A percentile compares a stretch with the other conserved stretches of the same genome.
These are phyloP conservation scores for Passiflora organensis DNA, from an alignment of 345 rosid genomes.

Conservation along the genomic window DNA sequence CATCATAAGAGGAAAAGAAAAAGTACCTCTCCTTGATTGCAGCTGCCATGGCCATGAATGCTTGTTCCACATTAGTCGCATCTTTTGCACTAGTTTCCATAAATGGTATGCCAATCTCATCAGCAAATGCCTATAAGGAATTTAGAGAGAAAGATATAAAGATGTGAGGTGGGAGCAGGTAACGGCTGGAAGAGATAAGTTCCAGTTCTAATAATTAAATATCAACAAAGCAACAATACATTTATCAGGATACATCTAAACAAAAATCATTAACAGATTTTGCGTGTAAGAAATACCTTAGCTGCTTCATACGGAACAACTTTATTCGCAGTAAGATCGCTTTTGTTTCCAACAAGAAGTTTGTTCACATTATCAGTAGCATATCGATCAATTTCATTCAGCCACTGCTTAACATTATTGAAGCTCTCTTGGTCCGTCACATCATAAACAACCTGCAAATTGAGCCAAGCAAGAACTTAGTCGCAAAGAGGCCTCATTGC, in stretches of 20 bases:
- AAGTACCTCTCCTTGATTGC: slow-evolving; percentile 59
- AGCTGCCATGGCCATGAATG: slow-evolving; percentile 81
- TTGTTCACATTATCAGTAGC: slow-evolving; percentile 77
- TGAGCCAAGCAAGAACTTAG: too few species aligned
- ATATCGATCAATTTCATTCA: slow-evolving; percentile 71
- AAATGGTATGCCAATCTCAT: slow-evolving; percentile 71
- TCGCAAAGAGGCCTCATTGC: too few species aligned
- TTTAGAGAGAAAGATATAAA: background rate
- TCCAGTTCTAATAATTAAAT: background rate
- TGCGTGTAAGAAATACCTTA: slow-evolving; percentile 42
- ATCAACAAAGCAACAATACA: background rate
- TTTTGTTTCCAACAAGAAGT: slow-evolving; percentile 73
- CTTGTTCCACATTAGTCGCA: slow-evolving; percentile 64
- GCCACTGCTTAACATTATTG: slow-evolving; percentile 75
- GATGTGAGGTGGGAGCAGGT: too few species aligned
- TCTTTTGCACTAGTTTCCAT: slow-evolving; percentile 84
- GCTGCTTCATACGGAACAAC: slow-evolving; percentile 63
- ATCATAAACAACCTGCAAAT: slow-evolving; percentile 62
- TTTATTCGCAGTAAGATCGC: slow-evolving; percentile 62
- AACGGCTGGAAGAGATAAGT: too few species aligned
- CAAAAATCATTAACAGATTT: too few species aligned
- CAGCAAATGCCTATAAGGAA: slow-evolving; percentile 57
- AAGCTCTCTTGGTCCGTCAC: slow-evolving; percentile 81
- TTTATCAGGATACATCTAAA: too few species aligned
- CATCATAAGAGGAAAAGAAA: too few species aligned